phyloP scores from a whole-genome alignment of 1,284 basidiomycete species.

The Cutaneotrichosporon cyanovorans region DNA sequence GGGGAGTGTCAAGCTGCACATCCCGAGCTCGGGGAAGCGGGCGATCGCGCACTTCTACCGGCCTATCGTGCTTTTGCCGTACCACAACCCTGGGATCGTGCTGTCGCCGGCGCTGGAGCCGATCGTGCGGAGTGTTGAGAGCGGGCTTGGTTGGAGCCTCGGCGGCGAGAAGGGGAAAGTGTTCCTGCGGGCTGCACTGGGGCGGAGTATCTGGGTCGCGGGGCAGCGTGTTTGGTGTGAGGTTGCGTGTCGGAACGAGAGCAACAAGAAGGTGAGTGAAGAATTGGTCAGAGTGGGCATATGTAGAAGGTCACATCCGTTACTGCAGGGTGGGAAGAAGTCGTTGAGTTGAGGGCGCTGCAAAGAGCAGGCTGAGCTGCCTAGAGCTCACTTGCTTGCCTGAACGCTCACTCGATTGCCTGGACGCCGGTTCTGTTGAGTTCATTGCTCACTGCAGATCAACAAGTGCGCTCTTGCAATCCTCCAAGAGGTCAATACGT shows the following conservation, averaged over 20 bases:
- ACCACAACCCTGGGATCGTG: slow-evolving; percentile 58
- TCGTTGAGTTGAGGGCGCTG: too few species aligned
- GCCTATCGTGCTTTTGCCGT: slow-evolving; percentile 72
- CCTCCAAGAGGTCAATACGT: slow-evolving; percentile 64
- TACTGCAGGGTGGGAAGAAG: too few species aligned
- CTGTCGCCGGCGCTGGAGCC: slow-evolving; percentile 60
- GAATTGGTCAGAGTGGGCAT: too few species aligned
- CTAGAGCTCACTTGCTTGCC: too few species aligned
- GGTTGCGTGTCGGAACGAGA: slow-evolving; percentile 64
- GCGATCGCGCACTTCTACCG: slow-evolving; percentile 92
- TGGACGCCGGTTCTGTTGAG: too few species aligned
- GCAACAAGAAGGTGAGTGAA: slow-evolving; percentile 56
- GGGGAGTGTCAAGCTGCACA: slow-evolving; percentile 74
- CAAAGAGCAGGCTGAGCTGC: too few species aligned
- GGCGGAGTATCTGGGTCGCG: slow-evolving; percentile 73
- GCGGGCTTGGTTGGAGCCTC: slow-evolving; percentile 54
- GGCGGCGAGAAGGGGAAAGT: slow-evolving; percentile 61
- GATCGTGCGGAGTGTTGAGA: slow-evolving; percentile 56
- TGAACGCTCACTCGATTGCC: too few species aligned
- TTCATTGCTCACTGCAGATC: slow-evolving; percentile 46
- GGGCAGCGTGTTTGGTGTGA: slow-evolving; percentile 73
- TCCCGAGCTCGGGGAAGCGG: slow-evolving; percentile 54
- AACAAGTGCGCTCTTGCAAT: slow-evolving; percentile 63
- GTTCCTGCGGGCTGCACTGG: slow-evolving; percentile 63
- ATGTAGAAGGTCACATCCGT: too few species aligned